These are phyloP conservation scores for Pyrenochaeta sp. DNA, from an alignment of 2,329 filamentous ascomycete genomes.

Conservation along the genomic window DNA sequence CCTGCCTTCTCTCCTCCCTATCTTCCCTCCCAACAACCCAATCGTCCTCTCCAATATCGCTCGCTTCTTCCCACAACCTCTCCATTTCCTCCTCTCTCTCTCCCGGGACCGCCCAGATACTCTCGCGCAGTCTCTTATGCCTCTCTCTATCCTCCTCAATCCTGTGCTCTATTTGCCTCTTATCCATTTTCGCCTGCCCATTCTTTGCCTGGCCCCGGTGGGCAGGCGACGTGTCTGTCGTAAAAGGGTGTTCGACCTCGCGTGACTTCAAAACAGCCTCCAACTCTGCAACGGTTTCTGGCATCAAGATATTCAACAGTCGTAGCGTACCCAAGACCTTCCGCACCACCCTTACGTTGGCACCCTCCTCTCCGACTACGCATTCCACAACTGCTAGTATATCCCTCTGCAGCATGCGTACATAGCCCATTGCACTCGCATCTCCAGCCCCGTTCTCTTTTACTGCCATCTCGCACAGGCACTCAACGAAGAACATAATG, in stretches of 20 bases:
- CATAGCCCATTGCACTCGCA: constrained; percentile 75
- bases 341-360: constrained; percentile 91
- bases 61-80: constrained; percentile 86
- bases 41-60: constrained; percentile 88
- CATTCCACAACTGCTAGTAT: constrained; percentile 91
- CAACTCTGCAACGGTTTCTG: constrained; percentile 78
- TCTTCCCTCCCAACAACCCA: constrained; percentile 81
- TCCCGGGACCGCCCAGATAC: constrained; percentile 85
- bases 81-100: constrained; percentile 73
- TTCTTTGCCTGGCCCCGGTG: constrained; percentile 29
- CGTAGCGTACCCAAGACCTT: constrained; percentile 79
- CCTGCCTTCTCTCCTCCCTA: constrained; percentile 61
- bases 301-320: constrained; percentile 75
- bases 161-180: constrained; percentile 89
- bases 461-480: constrained; percentile 85
- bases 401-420: constrained; percentile 94
- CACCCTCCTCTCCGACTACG: constrained; percentile 87
- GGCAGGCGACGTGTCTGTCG: constrained; percentile 12
- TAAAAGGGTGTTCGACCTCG: constrained; percentile 58
- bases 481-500: constrained; percentile 99
- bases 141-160: constrained; percentile 97
- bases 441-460: constrained; percentile 76
- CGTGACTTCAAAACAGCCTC: constrained; percentile 84
- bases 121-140: constrained; percentile 90
- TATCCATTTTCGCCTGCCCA: constrained; percentile 69